Percentiles rank a stretch among this genome's conserved stretches.
Conservation (phyloP, 164 flowering plant genomes). For the Magnolia sinica region DNA sequence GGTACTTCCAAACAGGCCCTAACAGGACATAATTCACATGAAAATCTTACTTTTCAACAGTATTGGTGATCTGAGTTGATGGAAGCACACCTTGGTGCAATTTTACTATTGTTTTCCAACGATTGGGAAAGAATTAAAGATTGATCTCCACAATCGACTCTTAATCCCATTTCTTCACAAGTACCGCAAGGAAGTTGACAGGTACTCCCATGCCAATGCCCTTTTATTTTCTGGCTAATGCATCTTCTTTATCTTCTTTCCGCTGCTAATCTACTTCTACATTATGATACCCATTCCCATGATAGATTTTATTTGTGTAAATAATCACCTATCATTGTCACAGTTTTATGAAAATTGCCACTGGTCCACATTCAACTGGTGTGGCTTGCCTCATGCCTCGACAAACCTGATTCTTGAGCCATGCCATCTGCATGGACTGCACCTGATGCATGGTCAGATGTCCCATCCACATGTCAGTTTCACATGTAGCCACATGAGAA, state of each 20-base stretch:
- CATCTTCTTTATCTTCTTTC: not conserved
- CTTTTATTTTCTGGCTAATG: not conserved
- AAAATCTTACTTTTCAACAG: not conserved
- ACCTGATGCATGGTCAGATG: no score
- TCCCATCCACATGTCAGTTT: no score
- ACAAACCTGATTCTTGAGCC: no score
- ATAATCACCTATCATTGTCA: no score
- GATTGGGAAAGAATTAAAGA: not conserved
- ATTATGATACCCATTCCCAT: no score
- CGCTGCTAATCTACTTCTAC: not conserved
- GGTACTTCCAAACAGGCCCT: not conserved
- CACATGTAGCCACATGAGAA: no score
- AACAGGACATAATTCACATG: not conserved
- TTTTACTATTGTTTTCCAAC: not conserved
- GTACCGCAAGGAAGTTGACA: not conserved
- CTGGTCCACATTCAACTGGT: no score
- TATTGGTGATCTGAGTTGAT: not conserved
- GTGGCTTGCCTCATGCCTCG: no score
- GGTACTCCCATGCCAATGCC: not conserved
- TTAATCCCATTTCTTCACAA: not conserved
- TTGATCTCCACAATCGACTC: not conserved
- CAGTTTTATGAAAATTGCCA: no score
- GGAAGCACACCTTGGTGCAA: not conserved
- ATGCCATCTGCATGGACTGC: no score
- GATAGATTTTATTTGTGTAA: no score